Conservation (phyloP, 768 basidiomycete species). For the Pulveroboletus sp. region DNA sequence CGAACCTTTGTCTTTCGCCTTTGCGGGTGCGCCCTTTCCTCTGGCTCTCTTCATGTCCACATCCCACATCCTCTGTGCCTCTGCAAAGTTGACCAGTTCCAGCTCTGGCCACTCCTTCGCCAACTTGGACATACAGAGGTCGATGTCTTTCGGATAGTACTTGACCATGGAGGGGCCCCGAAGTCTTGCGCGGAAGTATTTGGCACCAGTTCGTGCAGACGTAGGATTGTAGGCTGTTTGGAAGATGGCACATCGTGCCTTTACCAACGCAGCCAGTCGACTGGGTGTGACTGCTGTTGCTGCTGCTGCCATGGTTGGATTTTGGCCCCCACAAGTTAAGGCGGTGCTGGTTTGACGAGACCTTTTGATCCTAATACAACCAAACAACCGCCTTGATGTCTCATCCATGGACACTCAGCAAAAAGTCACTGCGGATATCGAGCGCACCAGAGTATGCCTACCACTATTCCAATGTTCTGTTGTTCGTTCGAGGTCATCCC, state of each 20-base stretch:
- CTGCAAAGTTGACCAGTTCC: conserved; percentile 59
- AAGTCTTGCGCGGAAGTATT: conserved; percentile 79
- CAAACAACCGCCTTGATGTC: conserved; percentile 23
- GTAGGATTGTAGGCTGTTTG: conserved; percentile 87
- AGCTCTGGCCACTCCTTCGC: conserved; percentile 50
- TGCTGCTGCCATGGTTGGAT: conserved; percentile 27
- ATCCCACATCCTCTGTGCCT: conserved; percentile 64
- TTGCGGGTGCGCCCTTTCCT: conserved; percentile 82
- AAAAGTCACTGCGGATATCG: too few species aligned
- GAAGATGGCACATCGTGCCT: conserved; percentile 70
- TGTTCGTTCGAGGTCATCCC: too few species aligned
- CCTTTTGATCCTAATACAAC: conserved; percentile 26
- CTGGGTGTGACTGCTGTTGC: conserved; percentile 38
- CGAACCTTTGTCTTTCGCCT: conserved; percentile 66
- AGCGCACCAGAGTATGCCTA: too few species aligned
- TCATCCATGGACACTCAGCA: too few species aligned
- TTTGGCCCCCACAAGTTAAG: background rate
- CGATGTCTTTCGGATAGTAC: conserved; percentile 71
- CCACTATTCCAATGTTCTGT: too few species aligned
- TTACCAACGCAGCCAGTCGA: conserved; percentile 55
- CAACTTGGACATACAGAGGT: conserved; percentile 50
- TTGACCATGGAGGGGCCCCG: conserved; percentile 81
- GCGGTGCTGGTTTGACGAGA: background rate
- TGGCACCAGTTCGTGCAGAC: conserved; percentile 78
- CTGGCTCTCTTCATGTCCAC: conserved; percentile 62